Evolutionary conservation across 495 filamentous ascomycete species (phyloP).

Genomic region (Penicillium tannophilum): DNA sequence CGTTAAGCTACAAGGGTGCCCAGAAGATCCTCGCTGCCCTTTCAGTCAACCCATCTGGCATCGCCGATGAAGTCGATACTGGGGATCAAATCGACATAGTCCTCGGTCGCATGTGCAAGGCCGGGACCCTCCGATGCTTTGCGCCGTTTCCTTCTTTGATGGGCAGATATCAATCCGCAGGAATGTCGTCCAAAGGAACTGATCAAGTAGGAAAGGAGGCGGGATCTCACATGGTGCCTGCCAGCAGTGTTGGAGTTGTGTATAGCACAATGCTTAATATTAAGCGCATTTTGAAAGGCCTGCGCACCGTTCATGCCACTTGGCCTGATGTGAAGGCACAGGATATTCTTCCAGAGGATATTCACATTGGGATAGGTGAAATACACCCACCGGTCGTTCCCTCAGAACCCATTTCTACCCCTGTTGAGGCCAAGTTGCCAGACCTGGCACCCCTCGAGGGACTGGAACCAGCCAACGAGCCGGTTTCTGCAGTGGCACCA

Average conservation of each 20-base stretch:
- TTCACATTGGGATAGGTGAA: not conserved
- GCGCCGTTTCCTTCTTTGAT: constrained; percentile 50
- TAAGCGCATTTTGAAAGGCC: constrained; percentile 1
- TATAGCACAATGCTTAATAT: constrained; percentile 17
- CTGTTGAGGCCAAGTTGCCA: too few relatives aligned
- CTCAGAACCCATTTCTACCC: too few relatives aligned
- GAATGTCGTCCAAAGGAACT: constrained; percentile 38
- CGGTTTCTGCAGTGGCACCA: too few relatives aligned
- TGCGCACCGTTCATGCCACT: constrained; percentile 3
- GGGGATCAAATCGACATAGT: constrained; percentile 50
- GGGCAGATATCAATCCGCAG: constrained; percentile 47
- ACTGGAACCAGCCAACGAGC: too few relatives aligned
- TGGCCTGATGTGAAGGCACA: constrained; percentile 7
- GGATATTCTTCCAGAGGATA: not conserved
- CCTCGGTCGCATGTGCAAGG: constrained; percentile 50
- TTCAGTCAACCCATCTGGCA: constrained; percentile 38
- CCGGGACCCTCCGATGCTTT: constrained; percentile 44
- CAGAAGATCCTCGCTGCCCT: constrained; percentile 51
- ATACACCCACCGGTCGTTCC: not conserved
- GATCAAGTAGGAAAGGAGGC: constrained; percentile 44
- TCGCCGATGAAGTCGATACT: constrained; percentile 26
- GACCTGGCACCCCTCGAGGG: too few relatives aligned
- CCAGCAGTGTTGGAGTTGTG: constrained; percentile 12
- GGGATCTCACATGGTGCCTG: constrained; percentile 14
- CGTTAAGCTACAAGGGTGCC: constrained; percentile 53